Evolutionary conservation across 2,329 filamentous ascomycete species (phyloP), one percentile per base, ranked within the genome.

Genomic region (Scytalidium lignicola): DNA sequence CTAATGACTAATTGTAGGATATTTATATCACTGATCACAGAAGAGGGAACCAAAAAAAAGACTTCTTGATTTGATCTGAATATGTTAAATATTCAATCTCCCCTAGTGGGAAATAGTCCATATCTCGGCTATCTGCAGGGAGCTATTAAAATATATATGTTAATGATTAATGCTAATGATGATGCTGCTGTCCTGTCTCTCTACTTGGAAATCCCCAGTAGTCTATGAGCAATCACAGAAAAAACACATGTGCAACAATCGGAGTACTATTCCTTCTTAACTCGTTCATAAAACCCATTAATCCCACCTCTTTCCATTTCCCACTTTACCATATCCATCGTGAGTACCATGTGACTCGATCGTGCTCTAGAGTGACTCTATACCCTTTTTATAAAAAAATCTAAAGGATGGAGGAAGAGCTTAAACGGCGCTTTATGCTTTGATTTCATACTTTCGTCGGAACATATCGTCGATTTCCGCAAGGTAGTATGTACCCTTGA

Each of bases 381-480:
- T 37, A 37, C 10, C 10, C 15, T 17, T 37, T 37, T 13, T 37
- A 37, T 15, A 37, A 4, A 28, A 28, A 7, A n/a, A 37, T 37
- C 15, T 5, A 17, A 37, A 13, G 32, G 32, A 37, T 13, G 7
- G n/a, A 37, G n/a, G n/a, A 13, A 28, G 26, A 15, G 32, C 32
- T n/a, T 7, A 37, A 37, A n/a, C 10, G 32, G 32, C 32, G 15
- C 32, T 52, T 55, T 57, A 91, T 68, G 78, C 83, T 79, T 91
- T 88, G 73, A 91, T 67, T 49, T 76, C 72, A 71, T 93, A 93
- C 66, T 80, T 79, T 62, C 88, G 82, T 74, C 86, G 84, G 83
- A 88, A 93, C 86, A 90, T 90, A 61, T 89, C 86, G 64, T 93
- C 88, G 43, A 93, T 79, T 67, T 85, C 83, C 64, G 81, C 82